Conservation (phyloP, 208 protist genomes). For the Naegleria lovaniensis region DNA sequence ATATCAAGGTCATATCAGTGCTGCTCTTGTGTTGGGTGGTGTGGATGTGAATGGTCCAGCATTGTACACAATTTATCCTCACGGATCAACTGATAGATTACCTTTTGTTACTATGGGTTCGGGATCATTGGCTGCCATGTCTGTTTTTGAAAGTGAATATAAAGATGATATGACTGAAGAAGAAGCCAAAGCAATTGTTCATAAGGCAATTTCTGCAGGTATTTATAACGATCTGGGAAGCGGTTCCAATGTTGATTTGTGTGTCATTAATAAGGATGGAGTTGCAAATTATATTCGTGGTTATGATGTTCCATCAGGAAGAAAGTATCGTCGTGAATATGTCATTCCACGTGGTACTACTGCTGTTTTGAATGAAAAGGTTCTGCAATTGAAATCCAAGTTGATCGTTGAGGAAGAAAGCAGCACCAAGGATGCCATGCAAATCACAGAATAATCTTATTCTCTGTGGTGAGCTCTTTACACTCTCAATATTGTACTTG, state of each 20-base stretch:
- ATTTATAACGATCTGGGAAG: conserved; percentile 99
- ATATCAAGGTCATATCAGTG: conserved; percentile 97
- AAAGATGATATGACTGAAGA: conserved; percentile 83
- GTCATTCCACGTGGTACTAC: conserved; percentile 53
- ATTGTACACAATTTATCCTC: conserved; percentile 93
- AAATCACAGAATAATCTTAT: background rate
- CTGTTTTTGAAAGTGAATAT: conserved; percentile 92
- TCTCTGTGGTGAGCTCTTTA: no score
- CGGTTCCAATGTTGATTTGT: conserved; percentile 98
- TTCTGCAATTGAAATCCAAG: background rate
- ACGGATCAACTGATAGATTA: conserved; percentile 93
- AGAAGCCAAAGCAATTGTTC: conserved; percentile 94
- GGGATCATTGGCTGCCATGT: conserved; percentile 98
- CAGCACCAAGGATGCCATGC: background rate
- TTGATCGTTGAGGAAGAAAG: background rate
- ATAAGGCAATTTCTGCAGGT: conserved; percentile 92
- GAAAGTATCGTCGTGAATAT: conserved; percentile 45
- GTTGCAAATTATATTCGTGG: conserved; percentile 44
- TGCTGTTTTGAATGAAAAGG: conserved; percentile 13
- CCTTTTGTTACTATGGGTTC: conserved; percentile 99
- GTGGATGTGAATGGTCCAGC: conserved; percentile 92
- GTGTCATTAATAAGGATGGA: conserved; percentile 76
- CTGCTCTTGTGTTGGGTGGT: conserved; percentile 97
- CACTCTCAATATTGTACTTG: no score
- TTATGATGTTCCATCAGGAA: conserved; percentile 51